Base-by-base conservation (phyloP, 2,329 filamentous ascomycete genomes). In the Ophiostoma piceae region DNA sequence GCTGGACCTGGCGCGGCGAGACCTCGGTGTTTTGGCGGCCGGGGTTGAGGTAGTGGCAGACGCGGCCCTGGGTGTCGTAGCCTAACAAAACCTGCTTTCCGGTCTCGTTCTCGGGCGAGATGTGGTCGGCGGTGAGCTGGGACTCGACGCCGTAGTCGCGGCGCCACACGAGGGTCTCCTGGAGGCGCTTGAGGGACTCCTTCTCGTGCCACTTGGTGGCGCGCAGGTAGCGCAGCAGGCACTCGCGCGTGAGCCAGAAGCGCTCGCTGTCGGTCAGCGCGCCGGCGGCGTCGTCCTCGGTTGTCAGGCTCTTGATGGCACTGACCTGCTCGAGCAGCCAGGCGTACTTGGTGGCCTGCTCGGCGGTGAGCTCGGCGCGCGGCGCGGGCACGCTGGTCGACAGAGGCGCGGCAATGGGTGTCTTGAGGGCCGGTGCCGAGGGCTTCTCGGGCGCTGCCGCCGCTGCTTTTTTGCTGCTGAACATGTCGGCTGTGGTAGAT, bases 41-140 rank as follows among this genome's bases (percentile, higher is more conserved):
- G 1, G 95, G 95, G 77, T 91, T 90, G 71, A 99, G 86, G 80
- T 97, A 97, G 76, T 95, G 87, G 79, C 94, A 97, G 1, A 94
- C 92, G n/a, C 94, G 85, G 67, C 86, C 90, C 72, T 92, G 83
- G 71, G 90, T 91, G 81, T 99, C 95, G 79, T 88, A 99, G 60
- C 95, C 95, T 26, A 95, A 80, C 71, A 96, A 84, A 71, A 97
- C 85, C 79, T 98, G 94, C 83, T 99, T 99, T 74, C 95, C 95
- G 11, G 94, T 98, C 82, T 94, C 93, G 79, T 97, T 96, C 83
- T 99, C 95, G 14, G 91, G 88, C 0, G 91, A 92, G 76, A 98
- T 94, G 80, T 96, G 91, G 9, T 97, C 94, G 11, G 90, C 84
- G 0, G 92, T 94, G 76, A 93, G 86, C 68, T 86, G 88, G 72